Conservation (phyloP, 2,329 filamentous ascomycete species). For the Beauveria bassiana region DNA sequence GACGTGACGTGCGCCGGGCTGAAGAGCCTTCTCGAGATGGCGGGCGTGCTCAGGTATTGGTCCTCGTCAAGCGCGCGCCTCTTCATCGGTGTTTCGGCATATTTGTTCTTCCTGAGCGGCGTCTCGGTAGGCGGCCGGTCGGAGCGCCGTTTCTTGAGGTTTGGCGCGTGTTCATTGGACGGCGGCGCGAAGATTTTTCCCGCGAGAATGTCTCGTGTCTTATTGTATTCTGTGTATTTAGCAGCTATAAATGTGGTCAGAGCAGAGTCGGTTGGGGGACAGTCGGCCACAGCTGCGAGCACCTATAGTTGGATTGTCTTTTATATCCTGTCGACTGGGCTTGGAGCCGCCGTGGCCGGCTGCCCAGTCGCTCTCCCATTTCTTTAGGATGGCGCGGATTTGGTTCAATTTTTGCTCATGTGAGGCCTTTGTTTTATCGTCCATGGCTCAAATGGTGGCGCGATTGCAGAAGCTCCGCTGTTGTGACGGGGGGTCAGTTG, state of each 20-base stretch:
- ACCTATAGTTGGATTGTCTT: slow-evolving; percentile 65
- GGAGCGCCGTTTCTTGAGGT: slow-evolving; percentile 33
- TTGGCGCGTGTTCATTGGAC: slow-evolving; percentile 28
- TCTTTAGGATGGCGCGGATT: slow-evolving; percentile 63
- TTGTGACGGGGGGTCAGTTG: background rate
- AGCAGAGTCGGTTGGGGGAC: background rate
- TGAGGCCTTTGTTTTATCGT: slow-evolving; percentile 32
- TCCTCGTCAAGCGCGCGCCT: slow-evolving; percentile 28
- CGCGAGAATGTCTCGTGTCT: slow-evolving; percentile 49
- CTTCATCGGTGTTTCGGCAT: slow-evolving; percentile 41
- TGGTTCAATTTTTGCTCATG: slow-evolving; percentile 44
- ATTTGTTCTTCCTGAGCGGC: slow-evolving; percentile 43
- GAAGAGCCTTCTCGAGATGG: slow-evolving; percentile 50
- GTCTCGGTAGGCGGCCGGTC: slow-evolving; percentile 32
- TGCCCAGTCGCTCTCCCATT: slow-evolving; percentile 65
- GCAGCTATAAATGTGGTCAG: slow-evolving; percentile 36
- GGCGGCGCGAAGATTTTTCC: slow-evolving; percentile 41
- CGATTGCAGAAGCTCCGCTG: background rate
- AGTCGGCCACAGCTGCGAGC: slow-evolving; percentile 18
- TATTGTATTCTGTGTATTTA: slow-evolving; percentile 73
- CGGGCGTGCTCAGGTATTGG: slow-evolving; percentile 47
- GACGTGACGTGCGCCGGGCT: slow-evolving; percentile 50
- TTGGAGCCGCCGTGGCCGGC: slow-evolving; percentile 57
- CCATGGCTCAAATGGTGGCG: slow-evolving; percentile 30
- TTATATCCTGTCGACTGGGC: slow-evolving; percentile 68